Evolutionary conservation across 371 early-diverging fungal species (phyloP).

Genomic region (Circinella umbellata): DNA sequence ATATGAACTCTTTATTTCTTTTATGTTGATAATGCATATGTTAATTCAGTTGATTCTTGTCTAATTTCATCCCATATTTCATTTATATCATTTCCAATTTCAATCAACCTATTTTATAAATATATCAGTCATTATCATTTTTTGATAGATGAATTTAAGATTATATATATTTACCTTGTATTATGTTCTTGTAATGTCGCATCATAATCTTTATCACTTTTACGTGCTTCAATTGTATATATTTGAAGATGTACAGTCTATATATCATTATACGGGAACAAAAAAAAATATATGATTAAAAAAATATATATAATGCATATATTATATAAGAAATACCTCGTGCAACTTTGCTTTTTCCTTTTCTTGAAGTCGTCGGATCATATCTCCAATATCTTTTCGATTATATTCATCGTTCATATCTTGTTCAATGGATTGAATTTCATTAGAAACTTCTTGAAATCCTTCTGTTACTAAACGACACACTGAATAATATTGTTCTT

Average conservation of each 20-base stretch:
- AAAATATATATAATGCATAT: neutral
- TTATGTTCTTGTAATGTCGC: slow-evolving; percentile 32
- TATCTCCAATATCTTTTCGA: slow-evolving; percentile 29
- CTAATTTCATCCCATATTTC: slow-evolving; percentile 51
- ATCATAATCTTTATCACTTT: slow-evolving; percentile 48
- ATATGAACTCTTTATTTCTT: neutral
- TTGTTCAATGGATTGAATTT: slow-evolving; percentile 44
- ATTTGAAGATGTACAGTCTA: slow-evolving; percentile 48
- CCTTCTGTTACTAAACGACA: slow-evolving; percentile 52
- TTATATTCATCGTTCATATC: slow-evolving; percentile 17
- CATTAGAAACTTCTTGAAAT: slow-evolving; percentile 49
- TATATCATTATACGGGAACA: neutral
- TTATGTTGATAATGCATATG: slow-evolving; percentile 4
- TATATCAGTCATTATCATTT: too few species aligned
- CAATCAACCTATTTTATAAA: slow-evolving; percentile 16
- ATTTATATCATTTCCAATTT: slow-evolving; percentile 27
- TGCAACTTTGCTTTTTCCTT: slow-evolving; percentile 45
- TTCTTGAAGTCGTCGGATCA: slow-evolving; percentile 40
- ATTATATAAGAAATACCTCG: slow-evolving; percentile 25
- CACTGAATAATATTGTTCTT: slow-evolving; percentile 49
- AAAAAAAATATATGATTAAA: neutral
- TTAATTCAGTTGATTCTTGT: slow-evolving; percentile 41
- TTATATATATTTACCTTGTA: slow-evolving; percentile 37
- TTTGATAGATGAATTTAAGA: too few species aligned
- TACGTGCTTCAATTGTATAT: slow-evolving; percentile 37